These are phyloP conservation scores for Cubamyces lactineus DNA, from an alignment of 768 basidiomycete genomes.

Conservation along the genomic window DNA sequence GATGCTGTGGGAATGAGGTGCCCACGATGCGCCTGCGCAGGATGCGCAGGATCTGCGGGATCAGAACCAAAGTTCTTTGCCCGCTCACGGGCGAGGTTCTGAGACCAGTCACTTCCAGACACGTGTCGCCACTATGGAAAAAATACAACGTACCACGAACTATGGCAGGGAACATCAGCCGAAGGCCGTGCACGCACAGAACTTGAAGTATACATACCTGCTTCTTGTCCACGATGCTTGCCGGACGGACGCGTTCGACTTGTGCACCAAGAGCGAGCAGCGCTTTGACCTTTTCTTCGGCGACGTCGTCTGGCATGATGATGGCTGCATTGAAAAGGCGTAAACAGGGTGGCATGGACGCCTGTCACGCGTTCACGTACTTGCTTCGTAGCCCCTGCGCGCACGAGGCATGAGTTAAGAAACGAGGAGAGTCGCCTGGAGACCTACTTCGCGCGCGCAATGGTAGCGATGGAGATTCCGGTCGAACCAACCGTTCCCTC, in stretches of 20 bases:
- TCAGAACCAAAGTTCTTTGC: constrained; percentile 72
- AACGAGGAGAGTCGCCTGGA: not conserved
- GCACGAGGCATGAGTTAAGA: not conserved
- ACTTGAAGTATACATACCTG: constrained; percentile 54
- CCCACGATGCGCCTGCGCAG: constrained; percentile 12
- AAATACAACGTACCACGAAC: constrained; percentile 61
- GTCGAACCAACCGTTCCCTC: constrained; percentile 98
- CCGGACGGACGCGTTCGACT: constrained; percentile 90
- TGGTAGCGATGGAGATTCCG: constrained; percentile 94
- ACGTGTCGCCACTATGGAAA: no score
- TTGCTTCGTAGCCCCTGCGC: constrained; percentile 83
- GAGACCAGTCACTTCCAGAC: not conserved
- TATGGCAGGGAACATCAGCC: constrained; percentile 30
- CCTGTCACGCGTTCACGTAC: constrained; percentile 43
- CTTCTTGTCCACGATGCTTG: constrained; percentile 96
- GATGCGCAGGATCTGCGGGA: constrained; percentile 30
- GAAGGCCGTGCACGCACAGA: not conserved
- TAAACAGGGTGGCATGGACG: not conserved
- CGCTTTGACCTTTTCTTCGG: constrained; percentile 88
- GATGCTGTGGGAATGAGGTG: constrained; percentile 42
- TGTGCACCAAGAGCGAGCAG: constrained; percentile 82
- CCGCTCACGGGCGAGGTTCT: constrained; percentile 88
- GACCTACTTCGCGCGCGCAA: constrained; percentile 80
- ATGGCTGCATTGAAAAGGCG: constrained; percentile 56
- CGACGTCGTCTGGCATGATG: constrained; percentile 88